Evolutionary conservation across 2,329 filamentous ascomycete genomes (phyloP).

Genomic region (Fusarium liriodendri): DNA sequence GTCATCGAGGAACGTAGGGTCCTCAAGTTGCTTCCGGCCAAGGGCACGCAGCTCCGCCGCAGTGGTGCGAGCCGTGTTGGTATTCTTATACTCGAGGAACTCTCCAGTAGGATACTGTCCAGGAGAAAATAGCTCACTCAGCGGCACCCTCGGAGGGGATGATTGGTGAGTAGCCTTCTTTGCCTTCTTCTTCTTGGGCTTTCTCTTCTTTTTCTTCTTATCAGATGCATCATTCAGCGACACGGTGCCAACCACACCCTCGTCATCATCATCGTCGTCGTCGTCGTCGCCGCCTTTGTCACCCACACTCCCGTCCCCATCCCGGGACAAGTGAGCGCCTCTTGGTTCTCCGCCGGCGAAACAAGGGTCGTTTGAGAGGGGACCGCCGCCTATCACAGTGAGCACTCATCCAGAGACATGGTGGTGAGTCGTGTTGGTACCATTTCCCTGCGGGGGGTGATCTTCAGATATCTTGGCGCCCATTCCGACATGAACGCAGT

Average conservation of each 20-base stretch:
- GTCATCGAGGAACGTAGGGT: conserved; percentile 72
- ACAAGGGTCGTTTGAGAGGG: conserved; percentile 28
- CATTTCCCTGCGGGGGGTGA: conserved; percentile 46
- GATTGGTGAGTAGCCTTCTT: conserved; percentile 44
- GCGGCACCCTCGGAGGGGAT: conserved; percentile 48
- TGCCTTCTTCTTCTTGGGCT: conserved; percentile 42
- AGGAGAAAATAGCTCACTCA: conserved; percentile 45
- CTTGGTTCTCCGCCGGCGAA: conserved; percentile 54
- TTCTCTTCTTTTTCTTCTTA: conserved; percentile 46
- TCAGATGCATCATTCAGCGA: conserved; percentile 26
- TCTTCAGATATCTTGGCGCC: conserved; percentile 55
- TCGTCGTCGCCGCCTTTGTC: conserved; percentile 45
- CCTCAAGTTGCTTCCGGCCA: conserved; percentile 41
- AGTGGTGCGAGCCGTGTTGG: conserved; percentile 39
- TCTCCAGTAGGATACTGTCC: conserved; percentile 47
- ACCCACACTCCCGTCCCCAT: conserved; percentile 56
- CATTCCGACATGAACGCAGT: conserved; percentile 48
- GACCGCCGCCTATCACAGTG: conserved; percentile 29
- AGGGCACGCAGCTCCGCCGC: conserved; percentile 40
- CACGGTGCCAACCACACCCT: conserved; percentile 33
- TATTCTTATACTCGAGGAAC: conserved; percentile 38
- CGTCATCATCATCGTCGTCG: conserved; percentile 44
- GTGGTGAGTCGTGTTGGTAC: conserved; percentile 35
- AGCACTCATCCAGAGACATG: background rate
- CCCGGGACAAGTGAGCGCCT: conserved; percentile 53